Evolutionary conservation across 345 rosid genomes (phyloP), one percentile per base, ranked within the genome.

Genomic region (Capsella bursapastoris): DNA sequence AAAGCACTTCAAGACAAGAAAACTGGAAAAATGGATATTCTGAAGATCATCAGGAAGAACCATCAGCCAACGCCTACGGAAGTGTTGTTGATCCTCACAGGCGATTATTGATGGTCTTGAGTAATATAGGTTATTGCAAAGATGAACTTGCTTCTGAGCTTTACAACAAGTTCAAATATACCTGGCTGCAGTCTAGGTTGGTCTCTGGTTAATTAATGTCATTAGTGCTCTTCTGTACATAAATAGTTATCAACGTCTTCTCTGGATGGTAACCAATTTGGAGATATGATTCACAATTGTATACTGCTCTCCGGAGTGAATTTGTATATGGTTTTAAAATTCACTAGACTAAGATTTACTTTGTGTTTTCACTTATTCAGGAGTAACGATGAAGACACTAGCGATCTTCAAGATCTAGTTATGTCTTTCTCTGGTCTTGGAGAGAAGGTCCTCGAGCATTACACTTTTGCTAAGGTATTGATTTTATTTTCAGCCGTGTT

Each of bases 41-140:
- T 60, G 73, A 65, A 66, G 85, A 83, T 75, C 62, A 74, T 18
- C 85, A 80, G 66, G 87, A 80, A 57, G 87, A 76, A 34, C 38
- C 55, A 60, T 80, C 79, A 34, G 80, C 79, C 70, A 82, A 85
- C 75, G 79, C 84, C 82, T 70, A 71, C 84, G 97, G 89, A 84
- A 83, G 82, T 86, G 70, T 86, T 77, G 83, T 75, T 75, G 88
- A 86, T 88, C 84, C 92, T 49, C 99, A 88, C 83, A 84, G 86
- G 75, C 84, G 79, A 53, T 79, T 95, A 82, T 78, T 95, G 71
- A 86, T 95, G 66, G 92, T 95, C 83, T 81, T 95, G 38, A 95
- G 99, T 74, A 92, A 95, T 83, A 85, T 92, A 52, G 99, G 97
- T 62, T 92, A 89, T 70, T 95, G 99, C 92, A 95, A 90, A 84